Evolutionary conservation across 2,329 filamentous ascomycete genomes (phyloP).

Genomic region (Seiridium cupressi): DNA sequence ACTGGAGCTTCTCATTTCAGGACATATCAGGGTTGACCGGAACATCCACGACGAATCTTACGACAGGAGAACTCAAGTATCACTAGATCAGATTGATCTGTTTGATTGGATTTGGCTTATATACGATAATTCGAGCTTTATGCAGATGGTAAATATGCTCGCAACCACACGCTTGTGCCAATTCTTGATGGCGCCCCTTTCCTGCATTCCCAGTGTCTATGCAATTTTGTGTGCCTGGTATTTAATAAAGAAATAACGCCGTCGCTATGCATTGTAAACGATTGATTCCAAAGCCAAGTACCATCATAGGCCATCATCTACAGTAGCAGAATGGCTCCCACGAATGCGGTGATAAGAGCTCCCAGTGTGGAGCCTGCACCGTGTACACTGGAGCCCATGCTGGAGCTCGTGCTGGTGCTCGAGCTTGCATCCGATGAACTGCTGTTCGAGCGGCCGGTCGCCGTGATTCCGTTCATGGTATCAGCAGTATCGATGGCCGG

Average conservation of each 20-base stretch:
- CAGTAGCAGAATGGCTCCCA: constrained; percentile 36
- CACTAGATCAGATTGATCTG: not conserved
- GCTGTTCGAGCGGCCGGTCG: constrained; percentile 24
- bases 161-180: too few species aligned
- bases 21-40: not conserved
- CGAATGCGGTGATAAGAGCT: constrained; percentile 43
- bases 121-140: not conserved
- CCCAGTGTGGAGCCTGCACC: constrained; percentile 27
- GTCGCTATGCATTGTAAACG: constrained; percentile 24
- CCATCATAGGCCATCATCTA: constrained; percentile 15
- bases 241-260: constrained; percentile 18
- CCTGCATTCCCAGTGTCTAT: not conserved
- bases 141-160: not conserved
- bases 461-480: constrained; percentile 56
- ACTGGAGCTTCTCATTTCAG: not conserved
- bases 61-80: too few species aligned
- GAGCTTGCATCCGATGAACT: constrained; percentile 14
- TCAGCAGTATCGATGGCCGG: constrained; percentile 70
- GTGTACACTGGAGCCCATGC: constrained; percentile 12
- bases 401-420: constrained; percentile 13
- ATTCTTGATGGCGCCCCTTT: not conserved
- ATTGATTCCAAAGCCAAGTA: not conserved
- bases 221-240: not conserved
- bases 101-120: not conserved
- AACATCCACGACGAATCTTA: not conserved